Evolutionary conservation across 257 asterid genomes (phyloP).

Genomic region (Primulina eburnea): DNA sequence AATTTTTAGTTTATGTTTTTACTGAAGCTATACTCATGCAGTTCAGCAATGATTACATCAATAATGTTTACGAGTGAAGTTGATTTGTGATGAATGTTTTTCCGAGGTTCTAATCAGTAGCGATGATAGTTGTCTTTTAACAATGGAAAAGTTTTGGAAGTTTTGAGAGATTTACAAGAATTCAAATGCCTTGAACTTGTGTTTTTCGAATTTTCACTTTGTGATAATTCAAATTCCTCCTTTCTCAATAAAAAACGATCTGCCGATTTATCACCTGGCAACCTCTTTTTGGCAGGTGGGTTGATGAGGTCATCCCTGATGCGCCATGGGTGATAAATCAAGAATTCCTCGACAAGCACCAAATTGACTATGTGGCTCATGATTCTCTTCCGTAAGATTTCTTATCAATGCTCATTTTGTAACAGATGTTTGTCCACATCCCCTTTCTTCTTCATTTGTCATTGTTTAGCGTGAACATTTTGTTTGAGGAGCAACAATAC

Average conservation of each 20-base stretch:
- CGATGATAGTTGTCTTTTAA: no score
- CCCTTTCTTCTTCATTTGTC: neutral
- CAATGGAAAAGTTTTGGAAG: neutral
- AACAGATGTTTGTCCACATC: neutral
- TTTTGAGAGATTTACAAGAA: neutral
- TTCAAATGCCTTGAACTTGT: neutral
- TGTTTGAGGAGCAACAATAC: neutral
- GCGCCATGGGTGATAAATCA: slow-evolving; percentile 81
- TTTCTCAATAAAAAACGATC: neutral
- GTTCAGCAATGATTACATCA: neutral
- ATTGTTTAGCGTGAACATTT: neutral
- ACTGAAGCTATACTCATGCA: neutral
- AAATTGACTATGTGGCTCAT: slow-evolving; percentile 74
- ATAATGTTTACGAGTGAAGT: neutral
- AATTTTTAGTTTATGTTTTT: neutral
- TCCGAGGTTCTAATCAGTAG: neutral
- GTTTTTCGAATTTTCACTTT: neutral
- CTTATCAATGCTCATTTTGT: neutral
- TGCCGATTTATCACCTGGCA: neutral
- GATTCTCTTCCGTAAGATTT: slow-evolving; percentile 81
- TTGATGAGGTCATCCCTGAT: slow-evolving; percentile 86
- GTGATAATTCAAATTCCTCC: neutral
- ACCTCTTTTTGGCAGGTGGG: slow-evolving; percentile 53
- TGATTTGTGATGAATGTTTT: neutral
- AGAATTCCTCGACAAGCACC: slow-evolving; percentile 72